These are phyloP conservation scores for Epichloe brachyelytri DNA, from an alignment of 2,329 filamentous ascomycete species.

Conservation along the genomic window DNA sequence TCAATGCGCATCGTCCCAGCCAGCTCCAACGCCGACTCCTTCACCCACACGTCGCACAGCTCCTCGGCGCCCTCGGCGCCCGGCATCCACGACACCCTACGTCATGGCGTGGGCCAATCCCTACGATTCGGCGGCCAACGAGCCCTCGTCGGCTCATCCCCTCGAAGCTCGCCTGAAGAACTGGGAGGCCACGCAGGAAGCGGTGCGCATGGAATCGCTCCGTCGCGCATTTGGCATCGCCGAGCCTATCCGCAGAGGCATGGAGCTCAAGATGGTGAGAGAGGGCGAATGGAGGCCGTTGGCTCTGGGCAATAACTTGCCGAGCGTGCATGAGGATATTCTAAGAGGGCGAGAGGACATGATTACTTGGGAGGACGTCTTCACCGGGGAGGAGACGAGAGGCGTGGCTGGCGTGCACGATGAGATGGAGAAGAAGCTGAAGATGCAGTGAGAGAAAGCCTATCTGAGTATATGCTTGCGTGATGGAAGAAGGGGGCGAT, in stretches of 20 bases:
- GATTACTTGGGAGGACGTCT: slow-evolving; percentile 90
- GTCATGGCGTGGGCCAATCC: slow-evolving; percentile 65
- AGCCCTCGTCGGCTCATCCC: slow-evolving; percentile 58
- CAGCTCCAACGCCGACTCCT: slow-evolving; percentile 50
- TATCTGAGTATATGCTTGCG: neutral
- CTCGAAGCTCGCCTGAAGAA: slow-evolving; percentile 79
- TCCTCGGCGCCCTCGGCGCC: slow-evolving; percentile 78
- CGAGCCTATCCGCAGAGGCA: slow-evolving; percentile 81
- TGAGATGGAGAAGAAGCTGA: slow-evolving; percentile 87
- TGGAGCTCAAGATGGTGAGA: slow-evolving; percentile 85
- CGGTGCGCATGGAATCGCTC: slow-evolving; percentile 76
- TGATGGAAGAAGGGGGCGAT: too few species aligned
- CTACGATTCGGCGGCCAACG: slow-evolving; percentile 29
- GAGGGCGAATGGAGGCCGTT: slow-evolving; percentile 70
- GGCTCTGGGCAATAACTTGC: slow-evolving; percentile 45
- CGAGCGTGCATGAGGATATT: slow-evolving; percentile 79
- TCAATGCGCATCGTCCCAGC: slow-evolving; percentile 82
- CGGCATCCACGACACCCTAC: slow-evolving; percentile 86
- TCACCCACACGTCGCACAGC: slow-evolving; percentile 47
- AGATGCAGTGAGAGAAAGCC: slow-evolving; percentile 40
- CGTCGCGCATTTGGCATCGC: slow-evolving; percentile 81
- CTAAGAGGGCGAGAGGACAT: slow-evolving; percentile 64
- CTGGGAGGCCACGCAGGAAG: slow-evolving; percentile 84
- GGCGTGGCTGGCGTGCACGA: slow-evolving; percentile 65
- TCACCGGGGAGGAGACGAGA: slow-evolving; percentile 62